Base-by-base conservation (phyloP, 345 rosid genomes). In the Turritis glabra region DNA sequence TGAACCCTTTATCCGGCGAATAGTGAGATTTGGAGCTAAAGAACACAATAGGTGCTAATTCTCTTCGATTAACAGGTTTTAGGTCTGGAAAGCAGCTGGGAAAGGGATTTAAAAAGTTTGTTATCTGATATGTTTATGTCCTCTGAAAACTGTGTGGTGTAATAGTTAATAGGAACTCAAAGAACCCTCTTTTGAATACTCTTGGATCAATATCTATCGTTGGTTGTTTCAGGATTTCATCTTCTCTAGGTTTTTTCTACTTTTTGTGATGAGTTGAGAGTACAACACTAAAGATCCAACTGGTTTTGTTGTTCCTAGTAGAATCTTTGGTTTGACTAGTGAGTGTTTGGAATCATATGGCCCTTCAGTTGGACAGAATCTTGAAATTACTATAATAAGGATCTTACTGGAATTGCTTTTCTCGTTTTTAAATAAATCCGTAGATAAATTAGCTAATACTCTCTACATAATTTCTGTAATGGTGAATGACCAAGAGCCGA, bases 31-130 rank as follows among this genome's bases (percentile, higher is more conserved):
- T 48, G 60, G 68, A 60, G 68, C n/a, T 38, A 38, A 13, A 63
- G 67, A 67, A 53, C 33, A 38, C n/a, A 43, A 26, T 50, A 68
- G 63, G 61, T 51, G 53, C 44, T 64, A 30, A 44, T 56, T 35
- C 18, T 74, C 59, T 57, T 67, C 10, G 72, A 47, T 58, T 58
- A 74, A 75, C 68, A 48, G 27, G 73, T 58, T 67, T 67, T 59
- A 75, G 62, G 69, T 67, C 35, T 15, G 47, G 51, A 44, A 44
- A 53, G 58, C 70, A 21, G 56, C 54, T 41, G 68, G 63, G 52
- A 1, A 19, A 38, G 21, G 54, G 62, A 35, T 62, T 38, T 51
- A 0, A 1, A n/a, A 26, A 30, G 51, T 60, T 68, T 51, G 35
- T 27, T 66, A 4, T 71, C 27, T 67, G 35, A 18, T 15, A 37